Evolutionary conservation across 106 monocot species (phyloP).

Genomic region (Acanthochlamys bracteata): DNA sequence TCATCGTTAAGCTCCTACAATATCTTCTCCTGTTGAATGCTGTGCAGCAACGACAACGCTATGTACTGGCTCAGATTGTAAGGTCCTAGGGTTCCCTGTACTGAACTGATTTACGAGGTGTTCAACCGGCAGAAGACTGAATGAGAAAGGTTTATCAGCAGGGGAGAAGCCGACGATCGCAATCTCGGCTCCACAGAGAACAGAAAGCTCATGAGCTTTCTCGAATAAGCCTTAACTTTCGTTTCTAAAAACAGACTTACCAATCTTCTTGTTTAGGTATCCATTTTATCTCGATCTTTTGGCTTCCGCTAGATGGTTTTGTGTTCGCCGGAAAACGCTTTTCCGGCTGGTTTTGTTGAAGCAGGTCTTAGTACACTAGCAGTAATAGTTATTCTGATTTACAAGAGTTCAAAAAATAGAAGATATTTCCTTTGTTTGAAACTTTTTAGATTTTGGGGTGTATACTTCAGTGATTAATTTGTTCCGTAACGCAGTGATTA

Average conservation of each 20-base stretch:
- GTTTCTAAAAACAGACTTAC: not conserved
- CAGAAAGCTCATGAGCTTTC: not conserved
- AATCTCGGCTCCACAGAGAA: not conserved
- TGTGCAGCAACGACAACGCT: not conserved
- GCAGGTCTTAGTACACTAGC: no score
- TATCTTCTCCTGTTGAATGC: no score
- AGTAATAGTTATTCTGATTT: no score
- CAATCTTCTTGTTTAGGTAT: constrained; percentile 2
- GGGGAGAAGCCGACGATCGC: constrained; percentile 1
- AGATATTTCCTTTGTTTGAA: no score
- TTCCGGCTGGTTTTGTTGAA: no score
- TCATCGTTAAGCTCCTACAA: no score
- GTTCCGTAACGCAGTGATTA: no score
- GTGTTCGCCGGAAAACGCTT: no score
- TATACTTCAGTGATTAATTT: no score
- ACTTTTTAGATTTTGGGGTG: no score
- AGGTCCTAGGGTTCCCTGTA: not conserved
- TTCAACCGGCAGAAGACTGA: not conserved
- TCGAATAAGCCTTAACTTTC: not conserved
- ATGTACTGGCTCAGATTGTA: not conserved
- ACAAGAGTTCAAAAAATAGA: no score
- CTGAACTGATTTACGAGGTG: not conserved
- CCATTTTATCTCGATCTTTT: constrained; percentile 1
- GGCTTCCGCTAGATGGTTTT: no score
- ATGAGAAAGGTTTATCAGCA: not conserved